Base-by-base conservation (phyloP, 225 moss, liverwort and hornwort genomes). In the Marchantia paleacea region DNA sequence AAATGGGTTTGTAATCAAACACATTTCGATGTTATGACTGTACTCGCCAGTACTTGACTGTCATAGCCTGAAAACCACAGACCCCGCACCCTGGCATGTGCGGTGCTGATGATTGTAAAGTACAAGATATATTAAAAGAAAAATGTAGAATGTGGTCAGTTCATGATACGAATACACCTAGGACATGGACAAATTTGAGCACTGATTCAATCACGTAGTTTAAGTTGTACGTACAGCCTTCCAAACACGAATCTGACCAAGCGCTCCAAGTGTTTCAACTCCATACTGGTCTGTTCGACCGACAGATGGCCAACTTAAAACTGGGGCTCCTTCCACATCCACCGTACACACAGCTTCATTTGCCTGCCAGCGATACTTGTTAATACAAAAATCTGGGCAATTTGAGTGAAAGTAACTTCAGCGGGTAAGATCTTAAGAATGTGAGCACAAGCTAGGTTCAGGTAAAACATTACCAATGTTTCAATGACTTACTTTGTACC, bases 291-390 rank as follows among this genome's bases (percentile, higher is more conserved):
- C 92, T 54, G 79, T 79, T 81, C 89, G 89, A 83, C 89, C 81
- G 57, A 85, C 82, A 81, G 86, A 85, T 85, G 92, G 89, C 60
- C 90, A 91, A 75, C 95, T 92, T 82, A 99, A 84, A 60, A 92
- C 93, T 49, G 97, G 97, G 69, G 92, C 92, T 78, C 92, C 93
- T 60, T 93, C 95, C 48, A 87, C 89, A 90, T 99, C 97, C 75
- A 91, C 95, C 84, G 90, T 87, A 89, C 92, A 99, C 53, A 99
- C 95, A 64, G 97, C 97, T 89, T 99, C 97, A 80, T 99, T 99
- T 75, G 97, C 97, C 96, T 96, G 96, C 80, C 28, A 24, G 69
- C 19, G 16, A 47, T 6, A 74, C 2, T 74, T 7, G 54, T 74
- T 14, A 55, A 3, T 4, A 54, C 5, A 53, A 28, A 19, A 71